Conservation (phyloP, 139 green algal species). For the Yamagishiella unicocca region DNA sequence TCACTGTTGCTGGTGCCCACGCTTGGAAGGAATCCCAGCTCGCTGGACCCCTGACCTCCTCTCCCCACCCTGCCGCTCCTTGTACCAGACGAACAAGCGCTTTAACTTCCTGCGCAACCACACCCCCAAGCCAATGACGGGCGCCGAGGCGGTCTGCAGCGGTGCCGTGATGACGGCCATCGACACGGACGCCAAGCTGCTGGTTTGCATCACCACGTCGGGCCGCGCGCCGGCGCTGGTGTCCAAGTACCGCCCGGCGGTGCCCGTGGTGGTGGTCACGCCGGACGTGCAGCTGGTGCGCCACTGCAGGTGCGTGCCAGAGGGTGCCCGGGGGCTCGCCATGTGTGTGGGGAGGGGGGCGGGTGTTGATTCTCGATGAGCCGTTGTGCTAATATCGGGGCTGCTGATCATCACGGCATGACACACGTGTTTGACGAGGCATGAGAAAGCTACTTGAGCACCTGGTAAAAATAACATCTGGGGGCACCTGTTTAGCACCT, state of each 20-base stretch:
- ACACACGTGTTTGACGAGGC: too few relatives aligned
- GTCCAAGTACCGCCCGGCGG: conserved; percentile 71
- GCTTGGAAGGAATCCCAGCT: too few relatives aligned
- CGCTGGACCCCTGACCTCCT: too few relatives aligned
- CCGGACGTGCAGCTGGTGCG: conserved; percentile 60
- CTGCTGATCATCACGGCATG: too few relatives aligned
- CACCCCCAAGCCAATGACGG: conserved; percentile 68
- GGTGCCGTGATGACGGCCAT: conserved; percentile 70
- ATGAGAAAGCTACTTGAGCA: too few relatives aligned
- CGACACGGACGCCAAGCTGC: conserved; percentile 78
- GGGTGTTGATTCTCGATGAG: too few relatives aligned
- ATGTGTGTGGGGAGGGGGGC: too few relatives aligned
- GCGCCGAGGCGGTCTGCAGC: conserved; percentile 63
- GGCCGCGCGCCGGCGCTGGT: conserved; percentile 64
- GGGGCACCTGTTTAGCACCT: too few relatives aligned
- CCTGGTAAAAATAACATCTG: too few relatives aligned
- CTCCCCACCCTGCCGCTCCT: not conserved
- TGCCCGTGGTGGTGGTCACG: conserved; percentile 69
- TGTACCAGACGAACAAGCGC: conserved; percentile 59
- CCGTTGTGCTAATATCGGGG: too few relatives aligned
- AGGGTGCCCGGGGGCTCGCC: too few relatives aligned
- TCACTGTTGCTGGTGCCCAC: too few relatives aligned
- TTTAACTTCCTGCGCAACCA: conserved; percentile 75
- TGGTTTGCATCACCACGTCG: conserved; percentile 69
- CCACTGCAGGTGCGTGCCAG: conserved; percentile 67